Evolutionary conservation across 2,329 filamentous ascomycete species (phyloP).

Genomic region (Lachnellula arida): DNA sequence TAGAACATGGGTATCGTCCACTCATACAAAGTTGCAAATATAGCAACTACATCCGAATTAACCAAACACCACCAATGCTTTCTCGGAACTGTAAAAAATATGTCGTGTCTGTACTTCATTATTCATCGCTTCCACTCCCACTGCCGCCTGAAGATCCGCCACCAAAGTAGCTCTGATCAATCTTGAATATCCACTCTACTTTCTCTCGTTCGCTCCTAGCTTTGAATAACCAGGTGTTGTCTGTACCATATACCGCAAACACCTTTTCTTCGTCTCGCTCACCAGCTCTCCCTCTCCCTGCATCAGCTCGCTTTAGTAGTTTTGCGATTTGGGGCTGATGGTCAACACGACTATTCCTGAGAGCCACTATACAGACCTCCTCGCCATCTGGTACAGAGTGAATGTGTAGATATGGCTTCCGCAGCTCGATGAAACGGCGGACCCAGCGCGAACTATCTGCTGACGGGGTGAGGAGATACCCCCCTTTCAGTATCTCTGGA

Average conservation of each 20-base stretch:
- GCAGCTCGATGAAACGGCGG: conserved; percentile 86
- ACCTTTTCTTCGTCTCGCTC: conserved; percentile 43
- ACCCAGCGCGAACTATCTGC: conserved; percentile 80
- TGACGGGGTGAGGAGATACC: conserved; percentile 82
- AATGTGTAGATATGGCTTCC: conserved; percentile 86
- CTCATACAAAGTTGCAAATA: conserved; percentile 6
- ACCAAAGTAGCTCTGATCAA: conserved; percentile 62
- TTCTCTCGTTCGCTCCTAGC: conserved; percentile 86
- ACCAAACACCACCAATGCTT: conserved; percentile 1
- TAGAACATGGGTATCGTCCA: conserved; percentile 17
- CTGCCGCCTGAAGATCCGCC: conserved; percentile 13
- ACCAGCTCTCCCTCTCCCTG: conserved; percentile 28
- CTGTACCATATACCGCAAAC: conserved; percentile 89
- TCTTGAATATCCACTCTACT: conserved; percentile 92
- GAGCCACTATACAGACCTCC: conserved; percentile 82
- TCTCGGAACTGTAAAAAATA: background rate
- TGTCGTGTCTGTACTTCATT: conserved; percentile 1
- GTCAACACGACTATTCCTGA: conserved; percentile 87
- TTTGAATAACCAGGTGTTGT: conserved; percentile 94
- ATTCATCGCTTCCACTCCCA: conserved; percentile 16
- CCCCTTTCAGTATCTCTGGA: conserved; percentile 73
- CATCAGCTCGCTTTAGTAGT: conserved; percentile 48
- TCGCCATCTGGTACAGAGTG: conserved; percentile 83
- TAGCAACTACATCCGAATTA: background rate
- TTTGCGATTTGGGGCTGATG: conserved; percentile 83